Evolutionary conservation across 2,329 filamentous ascomycete genomes (phyloP), one percentile per base, ranked within the genome.

Genomic region (Epichloe glyceriae): DNA sequence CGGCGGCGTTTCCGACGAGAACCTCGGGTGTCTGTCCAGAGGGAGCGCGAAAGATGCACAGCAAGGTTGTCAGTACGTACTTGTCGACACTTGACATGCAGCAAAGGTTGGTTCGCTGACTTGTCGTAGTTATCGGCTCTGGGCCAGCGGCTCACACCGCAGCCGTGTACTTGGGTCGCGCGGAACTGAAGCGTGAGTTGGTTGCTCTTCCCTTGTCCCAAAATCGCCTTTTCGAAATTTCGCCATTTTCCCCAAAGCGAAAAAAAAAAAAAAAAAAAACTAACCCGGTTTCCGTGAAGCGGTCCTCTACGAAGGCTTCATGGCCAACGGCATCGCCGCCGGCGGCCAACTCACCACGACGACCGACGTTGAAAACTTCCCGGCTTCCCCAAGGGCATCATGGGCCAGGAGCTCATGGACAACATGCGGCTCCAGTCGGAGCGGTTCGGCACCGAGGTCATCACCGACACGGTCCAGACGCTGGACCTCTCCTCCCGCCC

Each of bases 341-440:
- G 93, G 93, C 60, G 93, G 93, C 52, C 93, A 98, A 76, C 78
- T 98, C 60, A 98, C 94, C 50, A 98, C 94, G 26, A 98, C 93
- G 50, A 97, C 95, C 62, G 94, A 98, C 60, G 83, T 98, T 53
- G 93, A 98, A 76, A 98, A 98, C 79, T 98, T 85, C 71, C 93
- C 26, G 93, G 93, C 46, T 98, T 97, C 73, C 86, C 87, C 62
- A 80, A 87, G 61, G 86, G 85, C 56, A 89, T 98, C 67, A 86
- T 88, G 70, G 93, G 93, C 58, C 71, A 79, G 51, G 85, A 88
- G 63, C 75, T 98, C 58, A 98, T 98, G 93, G 91, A 96, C 60
- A 80, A 84, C 68, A 97, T 98, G 91, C 85, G 86, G 69, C 80
- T 78, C 54, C 93, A 98, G 71, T 95, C 89, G 53, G 81, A 85